Percentiles rank a stretch among this genome's conserved stretches.
Evolutionary conservation across 139 green algal genomes (phyloP).

Genomic region (Helicosporidium sp.): DNA sequence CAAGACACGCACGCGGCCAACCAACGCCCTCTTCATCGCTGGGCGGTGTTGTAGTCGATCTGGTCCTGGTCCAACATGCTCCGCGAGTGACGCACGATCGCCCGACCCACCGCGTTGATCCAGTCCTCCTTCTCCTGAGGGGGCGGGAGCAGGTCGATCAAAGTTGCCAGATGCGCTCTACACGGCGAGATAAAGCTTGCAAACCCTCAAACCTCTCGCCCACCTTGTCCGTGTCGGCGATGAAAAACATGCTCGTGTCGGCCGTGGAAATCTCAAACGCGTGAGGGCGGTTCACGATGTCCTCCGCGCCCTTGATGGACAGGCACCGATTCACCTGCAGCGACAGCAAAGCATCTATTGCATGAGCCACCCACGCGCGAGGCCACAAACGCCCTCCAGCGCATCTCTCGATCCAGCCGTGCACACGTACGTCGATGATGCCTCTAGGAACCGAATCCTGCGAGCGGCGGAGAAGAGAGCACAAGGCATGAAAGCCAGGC

Average conservation of each 20-base stretch:
- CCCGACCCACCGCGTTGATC: constrained; percentile 89
- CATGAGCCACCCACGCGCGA: too few species aligned
- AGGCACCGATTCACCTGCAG: constrained; percentile 72
- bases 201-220: too few species aligned
- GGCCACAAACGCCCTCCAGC: too few species aligned
- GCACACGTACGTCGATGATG: constrained; percentile 72
- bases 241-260: constrained; percentile 74
- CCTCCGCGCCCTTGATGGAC: constrained; percentile 92
- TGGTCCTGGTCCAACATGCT: constrained; percentile 22
- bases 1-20: too few species aligned
- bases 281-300: constrained; percentile 79
- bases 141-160: too few species aligned
- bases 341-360: neutral
- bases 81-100: constrained; percentile 80
- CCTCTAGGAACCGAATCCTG: constrained; percentile 67
- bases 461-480: neutral
- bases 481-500: neutral
- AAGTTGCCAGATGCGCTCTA: too few species aligned
- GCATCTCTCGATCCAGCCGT: too few species aligned
- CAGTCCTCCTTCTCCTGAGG: constrained; percentile 90
- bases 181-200: too few species aligned
- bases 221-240: constrained; percentile 75
- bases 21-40: too few species aligned
- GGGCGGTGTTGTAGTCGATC: constrained; percentile 7
- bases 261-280: constrained; percentile 89